Base-by-base conservation (phyloP, 2,329 filamentous ascomycete genomes). In the Alternaria brassicae region DNA sequence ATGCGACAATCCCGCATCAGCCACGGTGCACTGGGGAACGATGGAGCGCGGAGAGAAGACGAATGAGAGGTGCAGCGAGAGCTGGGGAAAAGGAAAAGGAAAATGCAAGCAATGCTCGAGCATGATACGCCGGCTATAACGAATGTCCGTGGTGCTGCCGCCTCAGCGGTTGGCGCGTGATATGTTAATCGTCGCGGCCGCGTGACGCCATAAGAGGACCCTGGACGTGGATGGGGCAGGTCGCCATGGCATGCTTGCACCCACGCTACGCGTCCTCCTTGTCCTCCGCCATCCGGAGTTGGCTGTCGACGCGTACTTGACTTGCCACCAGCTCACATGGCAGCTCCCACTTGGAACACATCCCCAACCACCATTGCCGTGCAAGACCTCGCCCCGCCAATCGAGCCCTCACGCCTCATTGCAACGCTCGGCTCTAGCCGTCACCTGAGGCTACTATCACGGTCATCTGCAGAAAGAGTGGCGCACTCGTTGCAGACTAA, bases 101-200 rank as follows among this genome's bases (percentile, higher is more conserved):
- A 41, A 55, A 42, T 42, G 25, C 42, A 36, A 48, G 15, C 19
- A 36, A 39, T 37, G 17, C 27, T 28, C 25, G 34, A 61, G 40
- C 42, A 49, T 41, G 44, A 60, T 62, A 58, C 45, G 53, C 50
- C 47, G 48, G 36, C 49, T 58, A 49, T 60, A 53, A 55, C 42
- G 3, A 48, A 19, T 36, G 47, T 17, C 28, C 44, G 44, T n/a
- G 30, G 44, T 28, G 51, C 51, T 59, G 50, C 61, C 36, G 55
- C 53, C 53, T 58, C 57, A 57, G 59, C 58, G 53, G 58, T 58
- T 62, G 50, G 56, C 61, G 60, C 64, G 64, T 67, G 62, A 66
- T 56, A 48, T 40, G 27, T 25, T 30, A 41, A 40, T 41, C 25
- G 47, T 34, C 55, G 57, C 59, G 45, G 61, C 59, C 63, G 61